Percentiles rank a stretch among this genome's conserved stretches.
Evolutionary conservation across 441 rosid genomes (phyloP).

Genomic region (Omphalea diandra): DNA sequence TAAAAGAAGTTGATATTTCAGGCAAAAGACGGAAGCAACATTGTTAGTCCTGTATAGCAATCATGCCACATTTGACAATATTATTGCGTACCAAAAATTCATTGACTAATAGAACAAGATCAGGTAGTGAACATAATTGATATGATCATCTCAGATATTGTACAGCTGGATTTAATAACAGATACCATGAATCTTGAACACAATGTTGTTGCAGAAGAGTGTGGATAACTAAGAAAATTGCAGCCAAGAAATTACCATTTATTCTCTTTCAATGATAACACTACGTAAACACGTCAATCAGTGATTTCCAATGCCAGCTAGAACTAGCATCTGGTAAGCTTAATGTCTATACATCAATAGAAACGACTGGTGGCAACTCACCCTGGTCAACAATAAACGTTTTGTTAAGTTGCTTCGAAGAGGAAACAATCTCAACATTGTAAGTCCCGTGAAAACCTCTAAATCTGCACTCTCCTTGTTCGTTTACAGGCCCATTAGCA

Average conservation of each 20-base stretch:
- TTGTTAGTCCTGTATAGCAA: no score
- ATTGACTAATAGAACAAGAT: not conserved
- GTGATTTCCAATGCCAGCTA: not conserved
- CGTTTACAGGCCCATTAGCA: conserved; percentile 46
- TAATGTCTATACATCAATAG: conserved; percentile 46
- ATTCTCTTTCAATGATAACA: not conserved
- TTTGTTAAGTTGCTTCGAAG: conserved; percentile 39
- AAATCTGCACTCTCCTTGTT: conserved; percentile 54
- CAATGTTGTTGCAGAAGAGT: not conserved
- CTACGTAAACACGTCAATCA: not conserved
- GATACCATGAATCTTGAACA: not conserved
- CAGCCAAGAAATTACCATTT: not conserved
- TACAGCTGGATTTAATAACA: not conserved
- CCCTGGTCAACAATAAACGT: conserved; percentile 64
- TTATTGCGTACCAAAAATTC: not conserved
- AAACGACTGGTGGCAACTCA: conserved; percentile 48
- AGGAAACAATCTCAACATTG: conserved; percentile 46
- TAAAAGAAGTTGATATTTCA: no score
- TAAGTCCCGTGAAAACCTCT: conserved; percentile 57
- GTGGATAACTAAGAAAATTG: not conserved
- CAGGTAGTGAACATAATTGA: not conserved
- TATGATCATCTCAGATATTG: not conserved
- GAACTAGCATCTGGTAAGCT: not conserved
- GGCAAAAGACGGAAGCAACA: no score
- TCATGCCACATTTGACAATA: no score